A percentile compares a stretch with the other conserved stretches of the same genome.
phyloP scores from a whole-genome alignment of 2,329 filamentous ascomycete species.

The Xylariaceae sp. region DNA sequence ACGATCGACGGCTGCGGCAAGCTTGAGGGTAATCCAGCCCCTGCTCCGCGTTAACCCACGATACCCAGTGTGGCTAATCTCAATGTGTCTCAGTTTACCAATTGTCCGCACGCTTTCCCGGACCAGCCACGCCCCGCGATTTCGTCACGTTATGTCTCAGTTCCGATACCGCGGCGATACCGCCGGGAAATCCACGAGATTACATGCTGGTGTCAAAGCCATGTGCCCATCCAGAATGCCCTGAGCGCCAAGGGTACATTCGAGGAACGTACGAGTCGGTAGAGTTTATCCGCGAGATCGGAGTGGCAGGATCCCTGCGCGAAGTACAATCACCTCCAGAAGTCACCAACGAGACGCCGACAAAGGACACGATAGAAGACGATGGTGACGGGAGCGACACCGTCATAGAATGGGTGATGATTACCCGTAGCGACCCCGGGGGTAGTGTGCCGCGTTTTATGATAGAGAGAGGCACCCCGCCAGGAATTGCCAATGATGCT shows the following conservation, averaged over 20 bases:
- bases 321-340: slow-evolving; percentile 42
- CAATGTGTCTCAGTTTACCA: slow-evolving; percentile 59
- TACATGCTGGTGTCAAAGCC: slow-evolving; percentile 88
- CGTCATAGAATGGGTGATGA: slow-evolving; percentile 82
- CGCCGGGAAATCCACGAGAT: slow-evolving; percentile 46
- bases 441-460: slow-evolving; percentile 84
- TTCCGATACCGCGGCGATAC: slow-evolving; percentile 48
- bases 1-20: slow-evolving; percentile 53
- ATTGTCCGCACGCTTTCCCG: slow-evolving; percentile 83
- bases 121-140: slow-evolving; percentile 80
- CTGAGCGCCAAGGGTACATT: slow-evolving; percentile 66
- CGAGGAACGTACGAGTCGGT: slow-evolving; percentile 86
- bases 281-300: slow-evolving; percentile 83
- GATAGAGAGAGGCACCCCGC: slow-evolving; percentile 83
- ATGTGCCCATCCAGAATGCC: slow-evolving; percentile 68
- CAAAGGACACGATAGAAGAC: slow-evolving; percentile 30
- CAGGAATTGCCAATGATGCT: slow-evolving; percentile 72
- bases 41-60: background rate
- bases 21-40: slow-evolving; percentile 51
- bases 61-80: background rate
- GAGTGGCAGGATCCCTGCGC: slow-evolving; percentile 42
- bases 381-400: slow-evolving; percentile 33
- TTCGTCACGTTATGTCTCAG: slow-evolving; percentile 77
- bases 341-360: slow-evolving; percentile 28
- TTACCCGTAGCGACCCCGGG: slow-evolving; percentile 82